Conservation (phyloP, 2,329 filamentous ascomycete species). For the Microdochium bolleyi region DNA sequence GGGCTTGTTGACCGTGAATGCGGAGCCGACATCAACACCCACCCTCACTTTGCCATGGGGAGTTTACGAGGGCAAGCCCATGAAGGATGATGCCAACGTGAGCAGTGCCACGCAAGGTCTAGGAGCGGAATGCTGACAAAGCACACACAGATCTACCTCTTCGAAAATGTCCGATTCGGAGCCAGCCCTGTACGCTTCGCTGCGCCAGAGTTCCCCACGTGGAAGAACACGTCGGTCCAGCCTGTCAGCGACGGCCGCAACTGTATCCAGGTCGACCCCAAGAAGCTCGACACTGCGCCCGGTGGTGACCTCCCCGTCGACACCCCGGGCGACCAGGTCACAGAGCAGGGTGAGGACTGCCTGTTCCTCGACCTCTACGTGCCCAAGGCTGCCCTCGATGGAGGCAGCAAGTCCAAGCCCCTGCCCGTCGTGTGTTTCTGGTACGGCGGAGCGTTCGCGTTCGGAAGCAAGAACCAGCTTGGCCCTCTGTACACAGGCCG, state of each 20-base stretch:
- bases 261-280: no score
- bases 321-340: no score
- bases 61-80: no score
- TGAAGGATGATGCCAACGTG: no score
- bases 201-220: background rate
- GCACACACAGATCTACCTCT: background rate
- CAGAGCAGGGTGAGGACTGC: slow-evolving; percentile 30
- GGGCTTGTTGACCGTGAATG: no score
- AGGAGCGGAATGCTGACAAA: background rate
- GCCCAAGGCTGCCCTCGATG: slow-evolving; percentile 29
- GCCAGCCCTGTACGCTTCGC: background rate
- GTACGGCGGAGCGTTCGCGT: slow-evolving; percentile 34
- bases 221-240: background rate
- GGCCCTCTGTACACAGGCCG: slow-evolving; percentile 29
- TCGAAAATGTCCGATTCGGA: background rate
- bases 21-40: no score
- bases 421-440: slow-evolving; percentile 37
- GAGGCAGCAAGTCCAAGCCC: slow-evolving; percentile 15
- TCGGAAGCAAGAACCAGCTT: slow-evolving; percentile 29
- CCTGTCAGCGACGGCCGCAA: no score
- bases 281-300: no score
- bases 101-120: no score
- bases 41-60: no score
- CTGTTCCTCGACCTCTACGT: slow-evolving; percentile 40
- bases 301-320: no score